Base-by-base conservation (phyloP, 768 basidiomycete species). In the Hygrocybe coccinea region DNA sequence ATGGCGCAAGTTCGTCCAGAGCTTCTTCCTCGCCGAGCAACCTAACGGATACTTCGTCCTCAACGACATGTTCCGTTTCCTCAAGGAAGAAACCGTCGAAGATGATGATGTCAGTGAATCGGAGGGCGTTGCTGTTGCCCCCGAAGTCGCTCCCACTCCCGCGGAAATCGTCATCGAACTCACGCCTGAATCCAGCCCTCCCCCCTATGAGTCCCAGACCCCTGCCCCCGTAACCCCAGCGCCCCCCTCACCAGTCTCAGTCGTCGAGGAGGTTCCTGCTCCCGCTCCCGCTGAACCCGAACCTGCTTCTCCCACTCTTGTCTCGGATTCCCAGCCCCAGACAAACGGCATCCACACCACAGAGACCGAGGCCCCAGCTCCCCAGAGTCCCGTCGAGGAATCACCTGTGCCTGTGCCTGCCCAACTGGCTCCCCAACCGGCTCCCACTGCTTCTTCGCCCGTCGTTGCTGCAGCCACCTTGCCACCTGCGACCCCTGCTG, bases 51-150 rank as follows among this genome's bases (percentile, higher is more conserved):
- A 98, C 78, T 99, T 95, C 69, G 97, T 99, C 61, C 86, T 99
- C 74, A 99, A 99, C 74, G 97, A 99, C 76, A 97, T 98, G 77
- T 99, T 98, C 86, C 89, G 97, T 57, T 98, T 97, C 81, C 79
- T 99, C 60, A 97, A 97, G 77, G 97, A 97, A 75, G 94, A 97
- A 67, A 75, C 82, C 7, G 86, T 90, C 52, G 92, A 92, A 61
- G 79, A 79, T 25, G 92, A 91, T 54, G 89, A 89, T 45, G 79
- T 68, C 67, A 74, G 70, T 58, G 85, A 80, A 34, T 74, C 70
- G 15, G 72, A 69, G 24, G 64, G 63, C 41, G 65, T 72, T 25
- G 77, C 76, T 21, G 64, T 74, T 49, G 59, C 69, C 15, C 61
- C 73, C 35, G 51, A 58, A 50, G 44, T 48, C 22, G 38, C 54